phyloP scores from a whole-genome alignment of 2,329 filamentous ascomycete genomes.

The Mariannaea elegans region DNA sequence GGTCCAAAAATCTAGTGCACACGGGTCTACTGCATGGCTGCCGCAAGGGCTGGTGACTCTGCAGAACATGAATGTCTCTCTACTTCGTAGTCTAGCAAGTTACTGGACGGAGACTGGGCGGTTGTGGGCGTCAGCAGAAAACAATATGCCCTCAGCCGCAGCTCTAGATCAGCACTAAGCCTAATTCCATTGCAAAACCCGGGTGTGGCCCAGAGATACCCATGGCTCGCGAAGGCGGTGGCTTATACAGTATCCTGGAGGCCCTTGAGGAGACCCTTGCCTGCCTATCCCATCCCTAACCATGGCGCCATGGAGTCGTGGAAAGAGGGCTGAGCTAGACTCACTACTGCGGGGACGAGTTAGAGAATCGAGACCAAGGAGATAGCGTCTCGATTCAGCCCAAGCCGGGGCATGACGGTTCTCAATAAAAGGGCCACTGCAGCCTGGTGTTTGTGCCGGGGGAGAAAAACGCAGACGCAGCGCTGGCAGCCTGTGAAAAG shows the following conservation, averaged over 20 bases:
- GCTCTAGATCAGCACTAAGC: constrained; percentile 39
- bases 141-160: constrained; percentile 38
- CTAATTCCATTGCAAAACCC: constrained; percentile 29
- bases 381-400: constrained; percentile 17
- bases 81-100: not conserved
- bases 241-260: constrained; percentile 11
- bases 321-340: constrained; percentile 36
- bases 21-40: not conserved
- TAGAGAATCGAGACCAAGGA: constrained; percentile 12
- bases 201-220: constrained; percentile 21
- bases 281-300: constrained; percentile 16
- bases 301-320: constrained; percentile 32
- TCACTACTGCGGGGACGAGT: constrained; percentile 32
- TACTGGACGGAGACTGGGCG: constrained; percentile 15
- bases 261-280: not conserved
- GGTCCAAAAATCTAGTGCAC: not conserved
- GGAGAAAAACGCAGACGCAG: constrained; percentile 1
- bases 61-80: not conserved
- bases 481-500: not conserved
- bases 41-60: constrained; percentile 3
- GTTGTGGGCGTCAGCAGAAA: constrained; percentile 16
- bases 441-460: not conserved
- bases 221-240: constrained; percentile 36
- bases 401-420: not conserved
- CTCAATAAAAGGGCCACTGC: constrained; percentile 15